Evolutionary conservation across 495 filamentous ascomycete species (phyloP).

Genomic region (Staphylotrichum tortipilum): DNA sequence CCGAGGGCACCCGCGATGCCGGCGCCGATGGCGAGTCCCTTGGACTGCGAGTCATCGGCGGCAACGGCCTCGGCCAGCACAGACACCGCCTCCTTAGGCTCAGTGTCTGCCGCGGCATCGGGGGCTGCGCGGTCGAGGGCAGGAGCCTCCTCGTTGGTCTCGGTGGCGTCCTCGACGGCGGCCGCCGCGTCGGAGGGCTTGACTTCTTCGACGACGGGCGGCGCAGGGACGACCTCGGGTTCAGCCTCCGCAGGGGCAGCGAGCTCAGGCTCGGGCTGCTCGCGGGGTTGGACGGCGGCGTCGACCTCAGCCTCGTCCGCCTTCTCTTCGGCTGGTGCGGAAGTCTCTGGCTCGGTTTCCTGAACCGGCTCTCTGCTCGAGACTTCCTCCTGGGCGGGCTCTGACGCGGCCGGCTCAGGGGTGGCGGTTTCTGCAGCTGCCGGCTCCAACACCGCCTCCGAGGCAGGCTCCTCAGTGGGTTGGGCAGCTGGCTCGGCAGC

Average conservation of each 20-base stretch:
- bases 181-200: background rate
- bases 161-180: background rate
- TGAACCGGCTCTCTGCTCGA: background rate
- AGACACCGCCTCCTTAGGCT: conserved; percentile 8
- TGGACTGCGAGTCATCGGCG: conserved; percentile 4
- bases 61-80: conserved; percentile 2
- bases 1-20: conserved; percentile 17
- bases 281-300: conserved; percentile 3
- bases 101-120: background rate
- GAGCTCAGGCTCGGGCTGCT: background rate
- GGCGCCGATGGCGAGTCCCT: conserved; percentile 21
- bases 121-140: background rate
- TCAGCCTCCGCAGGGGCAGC: background rate
- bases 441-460: background rate
- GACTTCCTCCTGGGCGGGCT: background rate
- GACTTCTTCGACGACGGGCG: background rate
- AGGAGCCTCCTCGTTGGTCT: conserved; percentile 1
- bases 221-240: background rate
- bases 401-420: background rate
- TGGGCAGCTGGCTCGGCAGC: background rate
- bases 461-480: background rate
- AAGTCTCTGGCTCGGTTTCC: background rate
- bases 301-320: background rate
- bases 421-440: background rate
- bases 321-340: background rate